Evolutionary conservation across 108 stramenopile genomes (phyloP), one percentile per base, ranked within the genome.

Genomic region (Cylindrotheca fusiformis): DNA sequence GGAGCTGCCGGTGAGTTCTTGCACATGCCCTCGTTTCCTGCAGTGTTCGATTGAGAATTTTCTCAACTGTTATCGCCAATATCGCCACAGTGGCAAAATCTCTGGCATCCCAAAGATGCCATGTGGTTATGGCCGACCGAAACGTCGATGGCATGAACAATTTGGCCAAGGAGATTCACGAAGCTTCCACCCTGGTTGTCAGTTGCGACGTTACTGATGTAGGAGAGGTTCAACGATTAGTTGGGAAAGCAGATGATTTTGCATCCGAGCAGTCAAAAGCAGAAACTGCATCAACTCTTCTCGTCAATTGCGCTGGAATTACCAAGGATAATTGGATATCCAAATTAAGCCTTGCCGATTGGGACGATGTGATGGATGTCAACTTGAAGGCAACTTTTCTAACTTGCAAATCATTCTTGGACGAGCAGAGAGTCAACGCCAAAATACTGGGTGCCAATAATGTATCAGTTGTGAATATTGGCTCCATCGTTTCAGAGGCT

Each of bases 311-410:
- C 67, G 90, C 90, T 31, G 90, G 90, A 29, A 87, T 92, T 23
- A 86, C 87, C 28, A 72, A 79, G 22, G 90, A 92, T 69, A 72
- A 57, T 32, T 73, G 79, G 75, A 63, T 75, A 45, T 30, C 65
- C 2, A 59, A 85, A 29, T 92, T 95, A 88, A 86, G 78, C 51
- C 62, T 85, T 24, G 76, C 80, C 14, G 76, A 84, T 29, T 85
- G 84, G 84, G 74, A 85, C 20, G 63, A 66, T 55, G 87, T 77
- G 23, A 83, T 93, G 32, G 87, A 95, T 78, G 70, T 95, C 54
- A 95, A 95, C 69, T 63, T 95, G 19, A 72, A 76, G 52, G 94
- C 92, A 21, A 89, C 90, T 5, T 95, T 83, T 71, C 79, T 78
- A 18, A 69, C 71, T 27, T 84, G 83, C 63, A 76, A 82, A 63